Evolutionary conservation across 805 yeast genomes (phyloP), one percentile per base, ranked within the genome.

Genomic region (Ascoidea rubescens): DNA sequence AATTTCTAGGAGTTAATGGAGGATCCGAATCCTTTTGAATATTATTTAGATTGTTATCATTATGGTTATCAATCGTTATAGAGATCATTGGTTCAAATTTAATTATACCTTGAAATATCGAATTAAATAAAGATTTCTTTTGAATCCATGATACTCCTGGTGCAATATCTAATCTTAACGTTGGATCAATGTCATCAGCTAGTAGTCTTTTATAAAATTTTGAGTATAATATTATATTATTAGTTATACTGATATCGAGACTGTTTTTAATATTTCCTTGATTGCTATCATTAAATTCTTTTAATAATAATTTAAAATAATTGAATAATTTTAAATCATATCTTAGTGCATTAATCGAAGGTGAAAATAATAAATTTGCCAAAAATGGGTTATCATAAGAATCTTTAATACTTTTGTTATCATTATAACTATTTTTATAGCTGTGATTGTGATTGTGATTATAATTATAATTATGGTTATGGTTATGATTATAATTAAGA

Each of bases 1-100:
- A 77, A 0, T 95, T 95, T n/a, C 85, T 80, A 0, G 95, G 91
- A 5, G 67, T 47, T 0, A 95, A 95, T 16, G 85, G 80, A 0
- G 95, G 91, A 6, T 67, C 49, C 21, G n/a, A 59, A 37, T 37
- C 49, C 28, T 60, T 62, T 0, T 60, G 32, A 10, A 21, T 51
- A 58, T 12, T 57, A 52, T 8, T 53, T 48, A 45, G 53, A 54
- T 46, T 58, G 49, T 50, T 50, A 50, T 50, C 37, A 48, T 52
- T 59, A 50, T 63, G 64, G 50, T 57, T 59, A 1, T 79, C 77
- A 64, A 85, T 95, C 60, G 89, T 89, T 46, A 84, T 74, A 0
- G 91, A 90, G 50, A 87, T 79, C 5, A 90, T 77, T 0, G 99
- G 99, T 65, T 89, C 96, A 45, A 91, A 80, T 3, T 80, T 73